Base-by-base conservation (phyloP, 768 basidiomycete genomes). In the Suillus americanus region DNA sequence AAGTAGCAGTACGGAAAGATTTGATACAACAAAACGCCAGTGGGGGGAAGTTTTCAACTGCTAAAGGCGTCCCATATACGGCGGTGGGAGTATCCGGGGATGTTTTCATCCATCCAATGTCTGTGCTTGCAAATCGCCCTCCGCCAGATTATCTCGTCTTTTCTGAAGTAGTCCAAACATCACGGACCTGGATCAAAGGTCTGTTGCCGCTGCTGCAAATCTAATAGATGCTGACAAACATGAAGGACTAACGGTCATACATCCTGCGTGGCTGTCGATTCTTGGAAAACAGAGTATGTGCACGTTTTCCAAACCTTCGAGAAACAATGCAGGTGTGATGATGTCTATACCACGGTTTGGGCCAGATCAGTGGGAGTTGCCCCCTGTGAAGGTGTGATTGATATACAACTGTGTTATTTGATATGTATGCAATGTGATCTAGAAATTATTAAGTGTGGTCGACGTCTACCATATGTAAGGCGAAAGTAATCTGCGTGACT, bases 1-100 rank as follows among this genome's bases (percentile, higher is more conserved):
- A 97, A 76, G 88, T 98, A 16, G 97, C 97, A 9, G 84, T 96
- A 16, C 88, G 97, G 33, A 94, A 91, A 72, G 97, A 99, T 73
- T 75, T 93, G 40, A 82, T 89, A 16, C 83, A 88, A 53, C 86
- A 86, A 66, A 79, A 82, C 56, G 78, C 81, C 18, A 80, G 83
- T 14, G 92, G 91, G 5, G 78, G 82, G 51, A 89, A 93, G 69
- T 92, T 83, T 73, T 81, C 89, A 10, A 93, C 88, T 30, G 85
- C 90, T 0, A 89, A 87, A 70, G 91, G 90, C 9, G 86, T 99
- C 20, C 80, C 95, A 0, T 99, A 99, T 74, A 85, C 83, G 59
- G 90, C 95, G 1, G 71, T 95, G 60, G 91, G 92, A 1, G 81
- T 97, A 46, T 67, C 82, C 18, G 93, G 96, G 70, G 94, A 97